These are phyloP conservation scores for Ramaria sp. DNA, from an alignment of 768 basidiomycete genomes.

Conservation along the genomic window DNA sequence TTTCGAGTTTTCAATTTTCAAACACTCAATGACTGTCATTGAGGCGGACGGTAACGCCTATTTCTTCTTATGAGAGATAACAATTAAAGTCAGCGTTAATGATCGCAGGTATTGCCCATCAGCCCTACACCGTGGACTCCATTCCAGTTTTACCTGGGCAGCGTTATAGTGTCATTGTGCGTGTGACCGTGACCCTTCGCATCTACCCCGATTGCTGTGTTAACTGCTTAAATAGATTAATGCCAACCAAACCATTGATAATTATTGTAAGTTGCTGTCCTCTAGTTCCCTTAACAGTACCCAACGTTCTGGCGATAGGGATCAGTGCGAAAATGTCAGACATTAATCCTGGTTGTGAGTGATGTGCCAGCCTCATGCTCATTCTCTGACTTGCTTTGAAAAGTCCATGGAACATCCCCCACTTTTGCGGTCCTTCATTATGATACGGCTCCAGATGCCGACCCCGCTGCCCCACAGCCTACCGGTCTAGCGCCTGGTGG, in stretches of 20 bases:
- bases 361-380: background rate
- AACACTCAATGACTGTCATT: conserved; percentile 19
- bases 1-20: conserved; percentile 33
- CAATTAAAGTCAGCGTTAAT: too few relatives aligned
- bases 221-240: too few relatives aligned
- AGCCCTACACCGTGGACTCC: conserved; percentile 16
- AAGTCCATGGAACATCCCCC: too few relatives aligned
- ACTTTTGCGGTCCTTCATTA: conserved; percentile 43
- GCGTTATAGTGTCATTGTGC: conserved; percentile 21
- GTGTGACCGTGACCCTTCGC: background rate
- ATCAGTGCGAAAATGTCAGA: too few relatives aligned
- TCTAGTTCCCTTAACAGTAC: too few relatives aligned
- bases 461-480: conserved; percentile 29
- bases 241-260: too few relatives aligned
- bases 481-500: background rate
- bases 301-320: too few relatives aligned
- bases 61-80: too few relatives aligned
- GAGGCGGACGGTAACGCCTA: too few relatives aligned
- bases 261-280: too few relatives aligned
- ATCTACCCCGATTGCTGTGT: background rate
- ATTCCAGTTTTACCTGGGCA: conserved; percentile 19
- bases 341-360: too few relatives aligned
- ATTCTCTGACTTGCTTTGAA: background rate
- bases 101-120: background rate
- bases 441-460: conserved; percentile 23